These are phyloP conservation scores for Gossypium sturtianum DNA, from an alignment of 345 rosid genomes.

Conservation along the genomic window DNA sequence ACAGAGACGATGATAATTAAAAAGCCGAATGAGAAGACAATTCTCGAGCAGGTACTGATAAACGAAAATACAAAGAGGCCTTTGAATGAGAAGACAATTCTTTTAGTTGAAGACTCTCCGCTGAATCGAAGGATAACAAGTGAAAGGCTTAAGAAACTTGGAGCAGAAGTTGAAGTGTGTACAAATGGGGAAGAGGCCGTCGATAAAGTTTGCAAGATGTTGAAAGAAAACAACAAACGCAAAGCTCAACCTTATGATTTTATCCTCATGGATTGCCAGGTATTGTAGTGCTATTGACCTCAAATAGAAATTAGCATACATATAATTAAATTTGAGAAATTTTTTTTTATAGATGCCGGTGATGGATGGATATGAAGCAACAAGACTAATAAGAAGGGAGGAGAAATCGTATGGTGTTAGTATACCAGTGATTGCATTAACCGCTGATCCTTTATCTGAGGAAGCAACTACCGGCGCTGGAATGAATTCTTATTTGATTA, in stretches of 20 bases:
- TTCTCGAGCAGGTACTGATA: slow-evolving; percentile 7
- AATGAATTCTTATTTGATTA: slow-evolving; percentile 32
- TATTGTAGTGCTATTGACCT: slow-evolving; percentile 5
- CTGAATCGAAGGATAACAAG: slow-evolving; percentile 19
- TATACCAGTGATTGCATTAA: slow-evolving; percentile 33
- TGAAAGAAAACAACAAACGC: slow-evolving; percentile 12
- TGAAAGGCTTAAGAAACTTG: slow-evolving; percentile 32
- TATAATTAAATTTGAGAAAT: background rate
- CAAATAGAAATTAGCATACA: too few species aligned
- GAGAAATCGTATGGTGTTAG: slow-evolving; percentile 22
- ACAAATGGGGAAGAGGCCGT: slow-evolving; percentile 53
- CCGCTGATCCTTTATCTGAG: slow-evolving; percentile 21
- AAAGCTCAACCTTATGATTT: slow-evolving; percentile 40
- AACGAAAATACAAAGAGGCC: slow-evolving; percentile 10
- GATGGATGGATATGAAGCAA: slow-evolving; percentile 16
- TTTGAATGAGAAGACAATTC: slow-evolving; percentile 45
- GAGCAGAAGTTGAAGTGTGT: slow-evolving; percentile 49
- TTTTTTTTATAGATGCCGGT: slow-evolving; percentile 5
- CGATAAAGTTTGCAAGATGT: slow-evolving; percentile 25
- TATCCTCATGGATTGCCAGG: slow-evolving; percentile 88
- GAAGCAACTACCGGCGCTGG: slow-evolving; percentile 26
- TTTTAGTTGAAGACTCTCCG: slow-evolving; percentile 53
- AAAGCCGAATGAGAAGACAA: background rate
- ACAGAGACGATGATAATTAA: background rate
- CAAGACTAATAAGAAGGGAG: slow-evolving; percentile 22